Conservation (phyloP, 176 grass and related monocot species). For the Triticum dicoccoides region DNA sequence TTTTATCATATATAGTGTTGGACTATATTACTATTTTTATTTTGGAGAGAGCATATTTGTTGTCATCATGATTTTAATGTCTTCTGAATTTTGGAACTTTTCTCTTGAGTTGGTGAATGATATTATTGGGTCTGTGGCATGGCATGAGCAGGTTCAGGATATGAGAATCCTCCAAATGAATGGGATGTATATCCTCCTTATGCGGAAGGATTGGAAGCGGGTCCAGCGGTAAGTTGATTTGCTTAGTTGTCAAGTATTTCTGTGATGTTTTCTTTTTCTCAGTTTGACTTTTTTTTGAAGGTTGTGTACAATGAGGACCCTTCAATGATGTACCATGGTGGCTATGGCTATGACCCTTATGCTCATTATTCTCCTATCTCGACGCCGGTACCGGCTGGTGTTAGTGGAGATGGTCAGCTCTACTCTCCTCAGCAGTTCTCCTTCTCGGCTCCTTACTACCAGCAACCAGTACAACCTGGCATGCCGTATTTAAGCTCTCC, state of each 20-base stretch:
- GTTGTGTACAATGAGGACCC: slow-evolving; percentile 88
- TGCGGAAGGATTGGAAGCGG: slow-evolving; percentile 73
- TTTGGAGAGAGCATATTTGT: slow-evolving; percentile 2
- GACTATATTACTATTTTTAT: neutral
- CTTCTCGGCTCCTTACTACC: slow-evolving; percentile 94
- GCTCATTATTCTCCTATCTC: slow-evolving; percentile 87
- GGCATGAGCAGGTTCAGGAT: slow-evolving; percentile 44
- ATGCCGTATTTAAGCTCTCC: slow-evolving; percentile 74
- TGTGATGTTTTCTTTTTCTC: slow-evolving; percentile 8
- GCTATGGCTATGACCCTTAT: slow-evolving; percentile 95
- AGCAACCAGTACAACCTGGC: slow-evolving; percentile 69
- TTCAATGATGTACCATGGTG: slow-evolving; percentile 80
- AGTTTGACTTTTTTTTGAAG: slow-evolving; percentile 42
- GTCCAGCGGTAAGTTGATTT: slow-evolving; percentile 53
- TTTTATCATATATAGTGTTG: neutral
- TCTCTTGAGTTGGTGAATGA: slow-evolving; percentile 27
- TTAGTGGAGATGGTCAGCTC: slow-evolving; percentile 85
- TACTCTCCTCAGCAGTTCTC: slow-evolving; percentile 95
- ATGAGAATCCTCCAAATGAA: slow-evolving; percentile 61
- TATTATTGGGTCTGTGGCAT: slow-evolving; percentile 26
- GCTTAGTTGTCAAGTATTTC: neutral
- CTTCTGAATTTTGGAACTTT: slow-evolving; percentile 8
- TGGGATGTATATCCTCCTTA: slow-evolving; percentile 76
- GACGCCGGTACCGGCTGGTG: slow-evolving; percentile 70
- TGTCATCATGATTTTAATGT: neutral